Evolutionary conservation across 495 filamentous ascomycete genomes (phyloP).

Genomic region (Aspergillus egyptiacus): DNA sequence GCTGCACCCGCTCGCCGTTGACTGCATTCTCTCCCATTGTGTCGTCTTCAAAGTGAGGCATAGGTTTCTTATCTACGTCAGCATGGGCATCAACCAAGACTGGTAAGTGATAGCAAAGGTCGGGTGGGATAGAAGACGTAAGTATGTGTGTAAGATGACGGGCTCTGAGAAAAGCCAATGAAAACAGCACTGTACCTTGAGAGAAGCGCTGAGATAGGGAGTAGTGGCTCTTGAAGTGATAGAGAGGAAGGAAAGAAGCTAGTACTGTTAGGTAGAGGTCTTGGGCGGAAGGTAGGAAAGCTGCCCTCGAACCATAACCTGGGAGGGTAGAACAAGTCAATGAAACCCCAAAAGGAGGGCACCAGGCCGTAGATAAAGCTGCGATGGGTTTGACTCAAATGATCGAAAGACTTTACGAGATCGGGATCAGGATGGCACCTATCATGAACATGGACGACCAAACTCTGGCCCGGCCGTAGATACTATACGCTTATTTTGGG

Average conservation of each 20-base stretch:
- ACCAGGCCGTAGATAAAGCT: slow-evolving; percentile 1
- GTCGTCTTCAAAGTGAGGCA: slow-evolving; percentile 43
- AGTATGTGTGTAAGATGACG: neutral
- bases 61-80: slow-evolving; percentile 17
- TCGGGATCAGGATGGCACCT: neutral
- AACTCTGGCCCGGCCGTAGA: no score
- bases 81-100: neutral
- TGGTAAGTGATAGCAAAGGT: neutral
- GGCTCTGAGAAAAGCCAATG: neutral
- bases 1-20: slow-evolving; percentile 63
- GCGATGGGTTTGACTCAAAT: neutral
- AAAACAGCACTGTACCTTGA: neutral
- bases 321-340: slow-evolving; percentile 7
- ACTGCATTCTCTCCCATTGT: slow-evolving; percentile 45
- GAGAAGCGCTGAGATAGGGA: neutral
- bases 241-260: slow-evolving; percentile 2
- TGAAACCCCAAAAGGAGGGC: slow-evolving; percentile 7
- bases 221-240: neutral
- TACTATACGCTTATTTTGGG: slow-evolving; percentile 3
- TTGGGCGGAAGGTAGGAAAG: slow-evolving; percentile 9
- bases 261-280: slow-evolving; percentile 5
- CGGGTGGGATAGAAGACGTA: neutral
- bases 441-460: slow-evolving; percentile 7
- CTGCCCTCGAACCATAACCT: slow-evolving; percentile 8
- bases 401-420: slow-evolving; percentile 4